These are phyloP conservation scores for Buxus sempervirens DNA, from an alignment of 164 flowering plant genomes.

Conservation along the genomic window DNA sequence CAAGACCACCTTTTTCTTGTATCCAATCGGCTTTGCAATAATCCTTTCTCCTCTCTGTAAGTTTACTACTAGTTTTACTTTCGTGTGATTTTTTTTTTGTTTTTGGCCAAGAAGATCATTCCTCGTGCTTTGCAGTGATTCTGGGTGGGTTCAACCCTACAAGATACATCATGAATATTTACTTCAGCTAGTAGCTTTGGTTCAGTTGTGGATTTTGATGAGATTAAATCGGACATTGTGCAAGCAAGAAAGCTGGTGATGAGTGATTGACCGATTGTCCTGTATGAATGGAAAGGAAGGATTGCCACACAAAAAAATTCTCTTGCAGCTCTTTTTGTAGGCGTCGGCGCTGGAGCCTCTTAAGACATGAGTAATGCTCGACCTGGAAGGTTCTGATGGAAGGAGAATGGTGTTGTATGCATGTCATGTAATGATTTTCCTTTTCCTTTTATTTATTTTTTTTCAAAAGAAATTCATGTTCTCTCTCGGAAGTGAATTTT, in stretches of 20 bases:
- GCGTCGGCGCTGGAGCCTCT: neutral
- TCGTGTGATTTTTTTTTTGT: neutral
- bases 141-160: conserved; percentile 96
- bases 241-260: neutral
- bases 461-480: no score
- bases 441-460: no score
- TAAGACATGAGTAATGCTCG: neutral
- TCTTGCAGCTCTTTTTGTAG: neutral
- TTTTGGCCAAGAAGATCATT: neutral
- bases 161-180: conserved; percentile 80
- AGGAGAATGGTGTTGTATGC: neutral
- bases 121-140: conserved; percentile 55
- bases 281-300: neutral
- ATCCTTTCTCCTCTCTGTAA: conserved; percentile 83
- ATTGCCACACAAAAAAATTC: conserved; percentile 12
- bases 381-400: neutral
- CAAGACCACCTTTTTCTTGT: conserved; percentile 88
- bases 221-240: conserved; percentile 2
- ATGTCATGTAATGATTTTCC: no score
- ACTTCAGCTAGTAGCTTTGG: conserved; percentile 59
- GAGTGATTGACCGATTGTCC: conserved; percentile 11
- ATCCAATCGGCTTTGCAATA: conserved; percentile 83
- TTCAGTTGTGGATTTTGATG: conserved; percentile 14
- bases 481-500: no score
- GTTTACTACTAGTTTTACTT: conserved; percentile 20